Conservation (phyloP, 768 basidiomycete species). For the Cystofilobasidium macerans region DNA sequence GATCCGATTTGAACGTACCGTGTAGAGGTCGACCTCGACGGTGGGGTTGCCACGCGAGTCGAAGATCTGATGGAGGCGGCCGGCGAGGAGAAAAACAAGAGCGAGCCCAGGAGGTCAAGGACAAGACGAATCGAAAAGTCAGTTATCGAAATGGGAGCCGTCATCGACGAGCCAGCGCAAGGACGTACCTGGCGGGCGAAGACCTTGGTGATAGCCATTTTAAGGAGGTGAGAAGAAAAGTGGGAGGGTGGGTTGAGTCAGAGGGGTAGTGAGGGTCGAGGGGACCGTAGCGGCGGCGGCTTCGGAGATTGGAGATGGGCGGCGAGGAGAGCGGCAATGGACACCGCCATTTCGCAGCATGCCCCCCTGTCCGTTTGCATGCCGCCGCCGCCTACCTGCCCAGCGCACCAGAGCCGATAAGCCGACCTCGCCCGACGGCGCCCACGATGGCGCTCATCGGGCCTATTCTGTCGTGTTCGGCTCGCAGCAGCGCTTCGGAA, state of each 20-base stretch:
- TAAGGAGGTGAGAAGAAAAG: neutral
- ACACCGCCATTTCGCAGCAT: too few relatives aligned
- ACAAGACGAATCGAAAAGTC: neutral
- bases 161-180: conserved; percentile 17
- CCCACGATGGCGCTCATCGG: too few relatives aligned
- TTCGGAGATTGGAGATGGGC: neutral
- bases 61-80: conserved; percentile 60
- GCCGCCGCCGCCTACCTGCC: too few relatives aligned
- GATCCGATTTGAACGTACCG: conserved; percentile 36
- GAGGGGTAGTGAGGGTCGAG: neutral
- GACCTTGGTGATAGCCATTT: conserved; percentile 85
- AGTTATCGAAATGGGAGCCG: neutral
- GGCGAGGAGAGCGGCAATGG: too few relatives aligned
- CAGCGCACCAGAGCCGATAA: too few relatives aligned
- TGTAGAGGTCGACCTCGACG: conserved; percentile 84
- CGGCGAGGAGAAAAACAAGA: neutral
- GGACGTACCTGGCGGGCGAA: conserved; percentile 74
- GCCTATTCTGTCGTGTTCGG: too few relatives aligned
- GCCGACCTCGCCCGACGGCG: too few relatives aligned
- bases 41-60: conserved; percentile 71
- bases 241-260: neutral
- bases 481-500: too few relatives aligned
- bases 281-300: neutral
- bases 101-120: too few relatives aligned
- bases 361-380: too few relatives aligned